Base-by-base conservation (phyloP, 129 eudicot genomes). In the Tagetes erecta region DNA sequence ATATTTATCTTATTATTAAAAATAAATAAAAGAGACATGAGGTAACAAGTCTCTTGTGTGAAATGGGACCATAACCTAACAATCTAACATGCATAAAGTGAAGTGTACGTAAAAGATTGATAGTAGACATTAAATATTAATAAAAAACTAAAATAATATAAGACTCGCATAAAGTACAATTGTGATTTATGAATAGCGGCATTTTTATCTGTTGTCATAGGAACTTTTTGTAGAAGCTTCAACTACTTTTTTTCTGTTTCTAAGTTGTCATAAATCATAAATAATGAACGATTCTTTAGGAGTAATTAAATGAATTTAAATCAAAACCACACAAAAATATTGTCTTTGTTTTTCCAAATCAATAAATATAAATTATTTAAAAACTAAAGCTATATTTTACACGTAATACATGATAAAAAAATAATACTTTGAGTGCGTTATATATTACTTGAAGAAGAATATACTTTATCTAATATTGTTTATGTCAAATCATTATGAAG, bases 161-260 rank as follows among this genome's bases (percentile, higher is more conserved):
- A 30, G 45, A 36, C 2, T 62, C 34, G 67, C 66, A 71, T 66
- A 79, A 64, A 64, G 46, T 64, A 72, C 68, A 39, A 70, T 46
- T 78, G 82, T 62, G 72, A 78, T 30, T 39, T 44, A 71, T 72
- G 71, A 71, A 59, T 35, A 51, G 39, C 30, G 31, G 30, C 66
- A 70, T 68, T 72, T 71, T 78, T 71, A 49, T 63, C 9, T 71
- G 69, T 63, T 71, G 68, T 34, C 53, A 67, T 64, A 68, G 78
- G 78, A n/a, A 57, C 77, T 52, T 72, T 67, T 39, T 64, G 65
- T 59, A 71, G 78, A 78, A 78, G 73, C 78, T 79, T 79, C 78
- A 73, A 13, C 57, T 1, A 31, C 78, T 40, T 71, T 78, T 71
- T 64, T 4, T 73, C 64, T 35, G 35, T 11, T 46, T 37, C 12